A percentile compares a stretch with the other conserved stretches of the same genome.
Conservation (phyloP, 441 rosid genomes). For the Metrosideros polymorpha region DNA sequence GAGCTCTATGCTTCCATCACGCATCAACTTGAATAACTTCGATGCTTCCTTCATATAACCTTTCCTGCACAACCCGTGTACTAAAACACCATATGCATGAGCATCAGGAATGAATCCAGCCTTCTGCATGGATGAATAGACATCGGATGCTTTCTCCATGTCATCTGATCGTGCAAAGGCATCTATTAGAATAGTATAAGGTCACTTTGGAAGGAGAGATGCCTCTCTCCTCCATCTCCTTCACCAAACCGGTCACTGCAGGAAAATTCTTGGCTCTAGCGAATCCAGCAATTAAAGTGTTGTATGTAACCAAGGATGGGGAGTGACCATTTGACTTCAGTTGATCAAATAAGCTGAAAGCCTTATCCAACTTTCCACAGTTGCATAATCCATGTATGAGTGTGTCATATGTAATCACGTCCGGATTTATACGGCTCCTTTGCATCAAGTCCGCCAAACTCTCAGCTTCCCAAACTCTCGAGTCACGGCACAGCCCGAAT, state of each 20-base stretch:
- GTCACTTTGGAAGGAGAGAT: constrained; percentile 59
- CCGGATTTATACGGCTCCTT: constrained; percentile 36
- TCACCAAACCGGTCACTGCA: constrained; percentile 33
- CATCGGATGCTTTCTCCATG: constrained; percentile 54
- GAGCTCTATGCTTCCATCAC: constrained; percentile 33
- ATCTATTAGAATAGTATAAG: constrained; percentile 52
- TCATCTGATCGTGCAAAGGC: constrained; percentile 30
- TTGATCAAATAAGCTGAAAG: constrained; percentile 31
- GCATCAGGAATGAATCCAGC: constrained; percentile 55
- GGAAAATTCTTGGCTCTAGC: constrained; percentile 32
- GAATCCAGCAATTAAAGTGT: constrained; percentile 43
- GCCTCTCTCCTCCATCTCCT: constrained; percentile 82
- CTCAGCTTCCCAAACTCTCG: constrained; percentile 38
- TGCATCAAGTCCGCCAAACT: constrained; percentile 40
- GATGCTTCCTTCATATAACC: constrained; percentile 68
- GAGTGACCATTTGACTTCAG: constrained; percentile 45
- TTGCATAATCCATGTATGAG: constrained; percentile 51
- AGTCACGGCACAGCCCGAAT: constrained; percentile 42
- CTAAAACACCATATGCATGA: constrained; percentile 43
- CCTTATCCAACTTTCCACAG: constrained; percentile 31
- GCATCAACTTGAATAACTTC: constrained; percentile 40
- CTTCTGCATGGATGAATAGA: constrained; percentile 44
- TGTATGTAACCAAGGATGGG: constrained; percentile 62
- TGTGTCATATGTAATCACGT: constrained; percentile 53
- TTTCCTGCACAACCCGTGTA: constrained; percentile 61